Base-by-base conservation (phyloP, 352 stramenopile species). In the Phytophthora melonis region DNA sequence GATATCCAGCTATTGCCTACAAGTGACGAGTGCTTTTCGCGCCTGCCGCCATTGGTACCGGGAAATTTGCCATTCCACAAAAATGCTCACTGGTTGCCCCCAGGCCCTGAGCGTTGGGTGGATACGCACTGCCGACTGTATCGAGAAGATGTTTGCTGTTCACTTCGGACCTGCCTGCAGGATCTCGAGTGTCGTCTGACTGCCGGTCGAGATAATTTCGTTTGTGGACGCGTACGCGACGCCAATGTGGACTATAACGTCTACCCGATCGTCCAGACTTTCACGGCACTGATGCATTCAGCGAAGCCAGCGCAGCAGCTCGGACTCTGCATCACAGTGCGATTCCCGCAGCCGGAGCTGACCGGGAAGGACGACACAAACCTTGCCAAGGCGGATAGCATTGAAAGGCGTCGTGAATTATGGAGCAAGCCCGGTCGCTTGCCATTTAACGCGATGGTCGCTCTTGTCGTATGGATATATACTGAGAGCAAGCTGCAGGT, bases 51-150 rank as follows among this genome's bases (percentile, higher is more conserved):
- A 2, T 23, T 79, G 11, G 27, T 86, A 25, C 79, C 79, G 27
- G 79, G 75, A 0, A 84, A 84, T 14, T 83, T 75, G 52, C 64
- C 68, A 30, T 83, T 82, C 53, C 77, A 81, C 36, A 59, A 66
- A 14, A 80, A 80, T 58, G 79, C 74, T n/a, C 77, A 86, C 61
- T 83, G 77, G 77, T 62, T 86, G 58, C 74, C 74, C 6, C 70
- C 77, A 18, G 75, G 77, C 58, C 77, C 77, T 14, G 77, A 81
- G 21, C 76, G 77, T 8, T 84, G 75, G 77, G 63, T 86, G 7
- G 79, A 86, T 47, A 83, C 77, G 3, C 79, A 86, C 50, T 86
- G 84, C 63, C 77, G 79, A 21, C 59, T 86, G 14, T 82, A 81
- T 27, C 25, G n/a, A n/a, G 79, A 86, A 72, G 79, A 86, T 39